A percentile compares a stretch with the other conserved stretches of the same genome.
These are phyloP conservation scores for Talaromyces albobiverticillius DNA, from an alignment of 2,329 filamentous ascomycete genomes.

Conservation along the genomic window DNA sequence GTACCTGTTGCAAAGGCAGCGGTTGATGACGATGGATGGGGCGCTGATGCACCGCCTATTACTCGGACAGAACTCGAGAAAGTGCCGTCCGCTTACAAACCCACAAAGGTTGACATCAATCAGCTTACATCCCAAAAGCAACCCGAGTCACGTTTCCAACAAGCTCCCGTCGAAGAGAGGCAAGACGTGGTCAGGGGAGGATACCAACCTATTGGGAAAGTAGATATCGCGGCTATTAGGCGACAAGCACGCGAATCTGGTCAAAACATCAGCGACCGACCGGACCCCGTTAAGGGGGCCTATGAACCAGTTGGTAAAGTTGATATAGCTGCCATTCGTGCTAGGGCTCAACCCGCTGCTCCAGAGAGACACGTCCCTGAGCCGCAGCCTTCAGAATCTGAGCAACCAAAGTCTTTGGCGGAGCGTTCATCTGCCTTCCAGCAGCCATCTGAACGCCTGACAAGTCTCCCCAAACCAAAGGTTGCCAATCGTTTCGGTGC, in stretches of 20 bases:
- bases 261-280: constrained; percentile 66
- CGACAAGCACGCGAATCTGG: constrained; percentile 65
- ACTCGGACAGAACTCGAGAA: constrained; percentile 86
- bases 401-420: constrained; percentile 63
- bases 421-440: constrained; percentile 72
- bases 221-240: constrained; percentile 92
- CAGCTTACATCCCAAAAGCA: constrained; percentile 73
- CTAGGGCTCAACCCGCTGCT: constrained; percentile 71
- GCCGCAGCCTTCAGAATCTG: constrained; percentile 41
- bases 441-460: constrained; percentile 73
- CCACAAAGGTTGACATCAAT: constrained; percentile 90
- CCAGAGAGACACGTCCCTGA: constrained; percentile 55
- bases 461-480: constrained; percentile 88
- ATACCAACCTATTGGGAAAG: constrained; percentile 93
- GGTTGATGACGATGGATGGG: constrained; percentile 88
- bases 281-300: constrained; percentile 80
- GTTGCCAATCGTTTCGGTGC: constrained; percentile 82
- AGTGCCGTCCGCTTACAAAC: constrained; percentile 88
- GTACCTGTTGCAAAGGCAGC: constrained; percentile 48
- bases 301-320: constrained; percentile 97
- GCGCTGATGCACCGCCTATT: constrained; percentile 85
- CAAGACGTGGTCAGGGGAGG: constrained; percentile 73
- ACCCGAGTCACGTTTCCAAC: constrained; percentile 36
- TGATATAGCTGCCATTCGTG: constrained; percentile 90
- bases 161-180: constrained; percentile 41